Evolutionary conservation across 805 yeast genomes (phyloP).

Genomic region (Deakozyma indianensis): DNA sequence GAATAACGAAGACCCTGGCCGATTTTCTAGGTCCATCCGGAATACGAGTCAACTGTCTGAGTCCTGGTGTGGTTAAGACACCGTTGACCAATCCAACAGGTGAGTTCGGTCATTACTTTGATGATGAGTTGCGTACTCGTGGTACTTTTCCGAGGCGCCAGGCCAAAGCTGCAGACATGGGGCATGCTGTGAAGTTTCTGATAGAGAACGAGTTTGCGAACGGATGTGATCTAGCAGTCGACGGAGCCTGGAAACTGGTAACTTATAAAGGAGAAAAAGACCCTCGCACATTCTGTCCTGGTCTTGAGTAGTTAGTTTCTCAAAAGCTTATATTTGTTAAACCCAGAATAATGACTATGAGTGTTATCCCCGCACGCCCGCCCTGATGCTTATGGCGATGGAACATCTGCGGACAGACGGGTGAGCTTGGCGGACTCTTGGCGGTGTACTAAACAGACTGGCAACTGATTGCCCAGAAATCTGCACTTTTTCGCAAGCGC

Average conservation of each 20-base stretch:
- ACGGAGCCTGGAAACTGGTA: not conserved
- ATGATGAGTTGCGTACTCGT: not conserved
- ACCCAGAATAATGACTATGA: too few relatives aligned
- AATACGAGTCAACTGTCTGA: constrained; percentile 8
- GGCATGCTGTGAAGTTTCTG: not conserved
- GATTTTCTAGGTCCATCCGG: constrained; percentile 8
- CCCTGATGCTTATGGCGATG: too few relatives aligned
- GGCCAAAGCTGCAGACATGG: not conserved
- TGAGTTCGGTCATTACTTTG: not conserved
- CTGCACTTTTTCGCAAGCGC: too few relatives aligned
- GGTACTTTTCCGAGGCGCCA: not conserved
- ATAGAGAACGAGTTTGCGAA: not conserved
- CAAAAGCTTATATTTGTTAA: too few relatives aligned
- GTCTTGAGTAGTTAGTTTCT: not conserved
- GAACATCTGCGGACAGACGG: too few relatives aligned
- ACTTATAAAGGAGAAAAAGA: not conserved
- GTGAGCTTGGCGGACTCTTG: too few relatives aligned
- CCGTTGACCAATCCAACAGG: constrained; percentile 3
- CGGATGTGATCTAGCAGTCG: not conserved
- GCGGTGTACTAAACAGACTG: too few relatives aligned
- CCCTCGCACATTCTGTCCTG: not conserved
- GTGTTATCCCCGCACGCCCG: too few relatives aligned
- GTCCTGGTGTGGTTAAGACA: constrained; percentile 9
- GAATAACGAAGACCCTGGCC: constrained; percentile 9
- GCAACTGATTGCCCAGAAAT: too few relatives aligned